These are phyloP conservation scores for Bromus sterilis DNA, from an alignment of 176 grass and related monocot species.

Conservation along the genomic window DNA sequence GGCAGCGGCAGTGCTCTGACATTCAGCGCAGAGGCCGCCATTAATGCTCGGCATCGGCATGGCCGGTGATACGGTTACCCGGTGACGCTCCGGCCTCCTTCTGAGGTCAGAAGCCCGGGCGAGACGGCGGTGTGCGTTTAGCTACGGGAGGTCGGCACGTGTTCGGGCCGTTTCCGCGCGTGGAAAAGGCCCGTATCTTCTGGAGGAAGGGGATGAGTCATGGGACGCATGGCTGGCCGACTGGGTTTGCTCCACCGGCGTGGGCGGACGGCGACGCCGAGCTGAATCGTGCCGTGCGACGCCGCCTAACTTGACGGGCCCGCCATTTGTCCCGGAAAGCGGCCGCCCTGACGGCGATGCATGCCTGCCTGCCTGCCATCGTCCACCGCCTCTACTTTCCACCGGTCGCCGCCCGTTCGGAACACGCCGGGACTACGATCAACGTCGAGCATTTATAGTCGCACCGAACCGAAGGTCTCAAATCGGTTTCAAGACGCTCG, in stretches of 20 bases:
- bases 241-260: slow-evolving; percentile 1
- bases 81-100: background rate
- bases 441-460: slow-evolving; percentile 28
- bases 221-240: background rate
- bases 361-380: background rate
- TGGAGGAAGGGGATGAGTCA: slow-evolving; percentile 10
- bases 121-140: background rate
- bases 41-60: background rate
- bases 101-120: background rate
- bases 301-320: slow-evolving; percentile 35
- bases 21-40: background rate
- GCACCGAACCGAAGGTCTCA: background rate
- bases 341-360: slow-evolving; percentile 19
- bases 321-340: slow-evolving; percentile 42
- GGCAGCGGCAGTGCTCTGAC: background rate
- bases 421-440: slow-evolving; percentile 9
- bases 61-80: background rate
- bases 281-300: slow-evolving; percentile 15
- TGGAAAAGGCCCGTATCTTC: slow-evolving; percentile 9
- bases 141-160: slow-evolving; percentile 14
- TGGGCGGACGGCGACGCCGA: background rate
- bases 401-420: background rate
- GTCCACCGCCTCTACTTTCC: background rate
- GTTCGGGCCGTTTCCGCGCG: background rate
- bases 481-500: too few species aligned